phyloP scores from a whole-genome alignment of 2,329 filamentous ascomycete genomes.

The Davidsoniella virescens region DNA sequence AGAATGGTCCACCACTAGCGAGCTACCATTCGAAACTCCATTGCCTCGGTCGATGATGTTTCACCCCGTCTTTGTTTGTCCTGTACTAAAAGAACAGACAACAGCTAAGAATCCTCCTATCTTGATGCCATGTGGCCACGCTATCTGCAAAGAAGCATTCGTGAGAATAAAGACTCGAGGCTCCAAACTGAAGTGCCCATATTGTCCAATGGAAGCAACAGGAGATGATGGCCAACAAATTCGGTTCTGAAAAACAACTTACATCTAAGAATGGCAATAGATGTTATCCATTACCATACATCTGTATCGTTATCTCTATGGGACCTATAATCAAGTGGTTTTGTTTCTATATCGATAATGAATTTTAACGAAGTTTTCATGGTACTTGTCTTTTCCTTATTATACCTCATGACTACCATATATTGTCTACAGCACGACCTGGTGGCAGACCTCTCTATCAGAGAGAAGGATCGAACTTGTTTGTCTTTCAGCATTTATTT shows the following conservation, averaged over 20 bases:
- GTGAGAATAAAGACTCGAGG: conserved; percentile 62
- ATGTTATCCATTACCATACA: too few relatives aligned
- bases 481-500: too few relatives aligned
- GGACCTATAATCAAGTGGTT: too few relatives aligned
- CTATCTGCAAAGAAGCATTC: conserved; percentile 73
- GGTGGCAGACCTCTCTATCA: too few relatives aligned
- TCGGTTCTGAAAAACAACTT: conserved; percentile 31
- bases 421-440: too few relatives aligned
- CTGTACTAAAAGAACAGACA: conserved; percentile 89
- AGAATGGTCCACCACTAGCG: conserved; percentile 85
- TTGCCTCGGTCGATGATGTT: conserved; percentile 51
- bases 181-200: conserved; percentile 76
- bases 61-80: conserved; percentile 95
- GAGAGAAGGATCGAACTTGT: too few relatives aligned
- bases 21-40: conserved; percentile 64
- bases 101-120: conserved; percentile 88
- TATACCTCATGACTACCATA: too few relatives aligned
- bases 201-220: conserved; percentile 75
- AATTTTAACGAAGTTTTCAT: too few relatives aligned
- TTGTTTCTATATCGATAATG: too few relatives aligned
- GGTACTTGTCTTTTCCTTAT: too few relatives aligned
- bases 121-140: conserved; percentile 93
- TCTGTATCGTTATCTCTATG: too few relatives aligned
- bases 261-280: too few relatives aligned
- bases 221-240: conserved; percentile 62